Evolutionary conservation across 805 yeast genomes (phyloP).

Genomic region (Saccharomycopsis sp.): DNA sequence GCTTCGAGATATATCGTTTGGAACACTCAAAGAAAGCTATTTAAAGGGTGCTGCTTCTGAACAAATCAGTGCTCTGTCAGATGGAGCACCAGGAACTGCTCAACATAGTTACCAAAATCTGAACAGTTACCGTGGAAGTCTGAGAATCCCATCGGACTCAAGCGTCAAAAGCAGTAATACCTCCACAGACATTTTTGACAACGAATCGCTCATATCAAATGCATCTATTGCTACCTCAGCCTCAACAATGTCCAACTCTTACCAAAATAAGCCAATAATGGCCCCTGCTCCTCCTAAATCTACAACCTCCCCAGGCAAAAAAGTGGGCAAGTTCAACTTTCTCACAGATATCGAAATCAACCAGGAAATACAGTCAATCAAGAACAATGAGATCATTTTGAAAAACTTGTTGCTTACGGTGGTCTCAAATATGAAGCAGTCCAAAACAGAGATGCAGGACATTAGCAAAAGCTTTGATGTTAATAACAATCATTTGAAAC

Average conservation of each 20-base stretch:
- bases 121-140: not conserved
- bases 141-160: not conserved
- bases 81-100: not conserved
- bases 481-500: conserved; percentile 10
- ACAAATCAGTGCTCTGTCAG: too few species aligned
- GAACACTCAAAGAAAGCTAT: not conserved
- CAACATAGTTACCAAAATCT: not conserved
- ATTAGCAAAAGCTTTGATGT: conserved; percentile 3
- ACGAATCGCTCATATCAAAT: not conserved
- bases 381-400: conserved; percentile 15
- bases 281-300: not conserved
- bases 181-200: not conserved
- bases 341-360: conserved; percentile 18
- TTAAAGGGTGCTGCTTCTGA: too few species aligned
- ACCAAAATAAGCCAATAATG: not conserved
- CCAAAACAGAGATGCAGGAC: conserved; percentile 5
- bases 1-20: not conserved
- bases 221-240: not conserved
- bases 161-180: not conserved
- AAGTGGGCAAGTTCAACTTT: conserved; percentile 5
- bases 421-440: conserved; percentile 10
- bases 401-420: conserved; percentile 15
- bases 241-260: not conserved
- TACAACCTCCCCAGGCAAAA: not conserved
- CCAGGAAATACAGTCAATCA: conserved; percentile 11